Base-by-base conservation (phyloP, 2,329 filamentous ascomycete genomes). In the Ophiostoma quercus region DNA sequence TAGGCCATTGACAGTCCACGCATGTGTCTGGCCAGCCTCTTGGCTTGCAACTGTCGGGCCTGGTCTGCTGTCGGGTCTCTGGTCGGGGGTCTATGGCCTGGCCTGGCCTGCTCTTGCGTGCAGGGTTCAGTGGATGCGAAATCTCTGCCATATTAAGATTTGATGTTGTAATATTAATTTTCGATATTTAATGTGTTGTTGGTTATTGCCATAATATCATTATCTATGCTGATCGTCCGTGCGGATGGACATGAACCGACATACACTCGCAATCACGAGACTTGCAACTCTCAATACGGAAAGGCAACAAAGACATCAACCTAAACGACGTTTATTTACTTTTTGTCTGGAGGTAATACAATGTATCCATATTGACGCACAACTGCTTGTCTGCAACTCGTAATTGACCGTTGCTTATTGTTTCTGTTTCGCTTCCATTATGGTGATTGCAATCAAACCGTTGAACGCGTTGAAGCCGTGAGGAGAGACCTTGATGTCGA, bases 401-500 rank as follows among this genome's bases (percentile, higher is more conserved):
- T 57, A 9, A 22, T 57, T 29, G n/a, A 22, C 11, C 22, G n/a
- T 57, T 57, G 9, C 51, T 57, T 57, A 57, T 57, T 57, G n/a
- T 57, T 57, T 25, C 22, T 57, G 16, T 16, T 51, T 19, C 14
- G 47, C 12, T 47, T 47, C 16, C 7, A 47, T 19, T 47, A n/a
- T 62, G 57, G 5, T 62, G 57, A 62, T 60, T 29, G 25, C 25
- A 62, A 62, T 62, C 25, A 62, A 62, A 62, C 57, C 57, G 57
- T 62, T 57, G 51, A n/a, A 19, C 1, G 51, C n/a, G n/a, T 57
- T 62, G 25, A 62, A 62, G 25, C 25, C 57, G 51, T 57, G 51
- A 57, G 51, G 51, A 12, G 51, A 57, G 51, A 57, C 51, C 22
- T 57, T 57, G 22, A 57, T 57, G 51, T 57, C 12, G 51, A 29